Evolutionary conservation across 345 rosid genomes (phyloP), one percentile per base, ranked within the genome.

Genomic region (Hibiscus syriacus): DNA sequence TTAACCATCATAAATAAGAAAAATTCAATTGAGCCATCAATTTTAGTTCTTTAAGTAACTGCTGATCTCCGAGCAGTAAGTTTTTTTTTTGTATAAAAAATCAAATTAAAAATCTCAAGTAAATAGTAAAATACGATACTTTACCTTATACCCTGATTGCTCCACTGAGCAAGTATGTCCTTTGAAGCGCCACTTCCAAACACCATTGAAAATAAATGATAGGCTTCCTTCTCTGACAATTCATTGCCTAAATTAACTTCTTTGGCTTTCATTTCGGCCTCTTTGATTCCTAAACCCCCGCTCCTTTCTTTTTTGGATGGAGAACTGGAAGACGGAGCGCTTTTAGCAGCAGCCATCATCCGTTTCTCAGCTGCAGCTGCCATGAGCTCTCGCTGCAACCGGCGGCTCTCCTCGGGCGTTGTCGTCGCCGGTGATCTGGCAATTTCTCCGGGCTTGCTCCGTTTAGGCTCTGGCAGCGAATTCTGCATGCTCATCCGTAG

Each of bases 401-500:
- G 67, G 32, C 92, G 79, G 75, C 78, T 73, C 2, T 89, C 90
- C 75, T 85, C 92, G 12, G 88, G 87, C 22, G 94, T 30, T 3
- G 1, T 30, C 9, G 46, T 29, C 23, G 10, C 72, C 49, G 78
- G 32, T 57, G 48, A 43, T 55, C 26, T 81, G 54, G 76, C 66
- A 29, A 76, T 80, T 59, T 87, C 93, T 72, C 92, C 76, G 3
- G 96, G 97, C 81, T 85, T 93, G 83, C 97, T 93, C 34, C 97
- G 80, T 76, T 93, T 90, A 27, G 97, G 85, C 81, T 93, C 97
- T 16, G 97, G 97, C 2, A 85, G 94, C 34, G 84, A 68, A 83
- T 74, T 69, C 67, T 93, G 97, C 96, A 90, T 89, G 74, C 98
- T 93, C 95, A 90, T 87, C 75, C 83, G 77, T 25, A 90, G 78